Evolutionary conservation across 495 filamentous ascomycete genomes (phyloP), one percentile per base, ranked within the genome.

Genomic region (Filosporella fistucella): DNA sequence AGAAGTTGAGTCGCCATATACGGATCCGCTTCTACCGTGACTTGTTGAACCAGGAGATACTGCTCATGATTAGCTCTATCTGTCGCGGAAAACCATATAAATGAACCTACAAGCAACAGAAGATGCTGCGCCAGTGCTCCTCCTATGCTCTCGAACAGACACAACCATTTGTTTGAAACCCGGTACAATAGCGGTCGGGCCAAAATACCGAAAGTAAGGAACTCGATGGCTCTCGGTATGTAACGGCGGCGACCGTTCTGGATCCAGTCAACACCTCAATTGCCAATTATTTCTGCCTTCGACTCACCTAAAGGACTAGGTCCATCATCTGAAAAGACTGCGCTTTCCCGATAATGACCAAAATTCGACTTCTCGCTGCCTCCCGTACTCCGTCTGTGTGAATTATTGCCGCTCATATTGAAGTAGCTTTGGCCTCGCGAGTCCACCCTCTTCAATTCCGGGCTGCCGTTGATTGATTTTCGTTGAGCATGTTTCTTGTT

Each of bases 121-220:
- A 41, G 57, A 60, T 8, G 23, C 45, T 28, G 57, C 49, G 22
- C 52, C 53, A 8, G 49, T 60, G 47, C 72, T 75, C 51, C 65
- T 64, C 5, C 71, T 63, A 48, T 74, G 60, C 54, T 74, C 66
- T 25, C 68, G 64, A 42, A 74, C 51, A 32, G 80, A 77, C 12
- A 91, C 79, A 42, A 93, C 84, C 84, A 91, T 90, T 59, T 91
- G 86, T 63, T 91, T 94, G 65, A 88, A 91, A n/a, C 88, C 88
- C 2, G 88, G 88, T 28, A 91, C 86, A 55, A 94, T 94, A 47
- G 88, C 88, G 2, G 88, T 94, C 1, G 87, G 86, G 0, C 88
- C 88, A 60, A 91, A 91, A 59, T 91, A 94, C 35, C 88, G 70
- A 61, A 91, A 94, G 61, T 89, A 94, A 2, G 88, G 88, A 45